Evolutionary conservation across 345 rosid genomes (phyloP), one percentile per base, ranked within the genome.

Genomic region (Eucalyptus sp.): DNA sequence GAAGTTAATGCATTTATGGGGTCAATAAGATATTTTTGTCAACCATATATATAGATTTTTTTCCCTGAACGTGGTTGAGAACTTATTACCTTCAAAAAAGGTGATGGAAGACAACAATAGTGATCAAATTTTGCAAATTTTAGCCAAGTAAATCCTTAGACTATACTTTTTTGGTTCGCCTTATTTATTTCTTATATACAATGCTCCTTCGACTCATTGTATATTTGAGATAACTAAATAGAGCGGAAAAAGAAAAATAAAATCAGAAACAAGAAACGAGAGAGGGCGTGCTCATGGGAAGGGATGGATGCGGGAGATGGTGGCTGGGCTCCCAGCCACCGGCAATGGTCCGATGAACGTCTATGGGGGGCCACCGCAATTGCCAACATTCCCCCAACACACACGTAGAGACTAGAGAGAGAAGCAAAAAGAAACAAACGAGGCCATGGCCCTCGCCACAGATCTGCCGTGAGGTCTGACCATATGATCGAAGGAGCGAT

Each of bases 341-440:
- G 66, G 31, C n/a, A 27, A 60, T 12, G 66, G 7, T 60, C 66
- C 66, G 66, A 29, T 60, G 66, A 60, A 60, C 66, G 7, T 60
- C 66, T 5, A 27, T 27, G 66, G 66, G 66, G 66, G 31, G 16
- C 66, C n/a, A 27, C 31, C 31, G 66, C 15, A 25, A 60, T 31
- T 60, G 4, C 31, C 31, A 5, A 27, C 31, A 27, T 12, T 25
- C n/a, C 66, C 31, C 66, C 66, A 1, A 60, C 66, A 27, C 66
- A 0, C 66, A 2, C 31, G 31, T 11, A 60, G 66, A 60, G 15
- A 27, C 66, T 27, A 0, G 0, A 0, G 15, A 27, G 31, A 60
- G 66, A 60, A 60, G 68, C 68, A 60, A 27, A 60, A 13, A 60
- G 31, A 27, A 60, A 60, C 68, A 27, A 60, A 27, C 31, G 31